A percentile compares a stretch with the other conserved stretches of the same genome.
phyloP scores from a whole-genome alignment of 2,329 filamentous ascomycete genomes.

The Colletotrichum somersetense region DNA sequence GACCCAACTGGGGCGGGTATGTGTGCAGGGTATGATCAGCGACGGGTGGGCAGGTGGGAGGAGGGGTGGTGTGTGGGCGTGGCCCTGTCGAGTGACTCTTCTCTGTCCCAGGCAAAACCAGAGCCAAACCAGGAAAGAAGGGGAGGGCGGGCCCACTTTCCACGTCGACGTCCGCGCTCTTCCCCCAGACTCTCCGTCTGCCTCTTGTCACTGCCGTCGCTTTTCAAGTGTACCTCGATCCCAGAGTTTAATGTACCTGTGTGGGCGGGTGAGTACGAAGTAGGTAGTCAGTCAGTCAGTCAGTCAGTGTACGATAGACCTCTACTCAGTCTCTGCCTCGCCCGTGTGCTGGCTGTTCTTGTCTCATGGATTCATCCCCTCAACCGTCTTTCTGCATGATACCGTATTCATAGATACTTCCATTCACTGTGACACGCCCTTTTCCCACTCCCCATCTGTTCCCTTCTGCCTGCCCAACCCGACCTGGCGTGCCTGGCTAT shows the following conservation, averaged over 20 bases:
- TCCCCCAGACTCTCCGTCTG: slow-evolving; percentile 13
- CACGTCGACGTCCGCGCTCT: slow-evolving; percentile 28
- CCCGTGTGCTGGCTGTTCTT: neutral
- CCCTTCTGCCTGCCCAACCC: slow-evolving; percentile 21
- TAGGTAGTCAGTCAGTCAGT: too few species aligned
- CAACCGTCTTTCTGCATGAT: slow-evolving; percentile 13
- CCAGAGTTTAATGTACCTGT: slow-evolving; percentile 1
- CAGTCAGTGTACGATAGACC: neutral
- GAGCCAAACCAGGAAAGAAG: slow-evolving; percentile 12
- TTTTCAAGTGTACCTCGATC: neutral
- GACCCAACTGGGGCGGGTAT: slow-evolving; percentile 13
- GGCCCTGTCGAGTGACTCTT: slow-evolving; percentile 37
- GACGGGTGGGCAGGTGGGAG: slow-evolving; percentile 14
- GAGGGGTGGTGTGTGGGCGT: slow-evolving; percentile 1
- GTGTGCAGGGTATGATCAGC: slow-evolving; percentile 15
- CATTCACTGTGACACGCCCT: slow-evolving; percentile 12
- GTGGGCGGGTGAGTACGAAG: neutral
- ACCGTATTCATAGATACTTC: slow-evolving; percentile 17
- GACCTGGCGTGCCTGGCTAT: slow-evolving; percentile 7
- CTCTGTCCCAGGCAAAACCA: slow-evolving; percentile 28
- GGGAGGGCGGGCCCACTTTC: slow-evolving; percentile 26
- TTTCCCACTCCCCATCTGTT: slow-evolving; percentile 14
- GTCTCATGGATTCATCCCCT: slow-evolving; percentile 1
- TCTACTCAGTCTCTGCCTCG: slow-evolving; percentile 6
- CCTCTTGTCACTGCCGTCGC: slow-evolving; percentile 3